Evolutionary conservation across 148 eudicot genomes (phyloP).

Genomic region (Spergularia marina): DNA sequence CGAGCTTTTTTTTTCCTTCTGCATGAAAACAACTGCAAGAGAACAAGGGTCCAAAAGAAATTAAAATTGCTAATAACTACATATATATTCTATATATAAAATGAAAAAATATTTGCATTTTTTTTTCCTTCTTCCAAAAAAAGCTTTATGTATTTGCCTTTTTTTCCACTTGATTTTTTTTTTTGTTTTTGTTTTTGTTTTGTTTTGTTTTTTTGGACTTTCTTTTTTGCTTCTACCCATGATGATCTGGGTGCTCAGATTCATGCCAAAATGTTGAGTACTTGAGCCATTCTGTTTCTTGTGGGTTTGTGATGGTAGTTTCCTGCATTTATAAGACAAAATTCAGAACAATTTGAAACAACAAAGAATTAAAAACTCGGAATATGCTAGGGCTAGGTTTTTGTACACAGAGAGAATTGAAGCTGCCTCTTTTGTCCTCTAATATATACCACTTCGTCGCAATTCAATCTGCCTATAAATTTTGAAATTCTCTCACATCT

Average conservation of each 20-base stretch:
- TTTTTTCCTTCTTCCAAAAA: too few species aligned
- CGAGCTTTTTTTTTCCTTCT: too few species aligned
- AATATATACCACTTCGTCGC: too few species aligned
- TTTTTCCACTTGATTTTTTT: not conserved
- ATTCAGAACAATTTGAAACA: not conserved
- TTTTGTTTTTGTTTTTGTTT: not conserved
- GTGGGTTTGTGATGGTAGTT: constrained; percentile 7
- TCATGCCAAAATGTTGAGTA: constrained; percentile 16
- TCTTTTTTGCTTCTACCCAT: constrained; percentile 8
- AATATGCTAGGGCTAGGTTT: constrained; percentile 6
- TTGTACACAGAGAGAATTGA: not conserved
- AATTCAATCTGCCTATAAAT: too few species aligned
- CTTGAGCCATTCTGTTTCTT: constrained; percentile 17
- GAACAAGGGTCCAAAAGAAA: too few species aligned
- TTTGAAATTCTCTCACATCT: too few species aligned
- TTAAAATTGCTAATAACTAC: too few species aligned
- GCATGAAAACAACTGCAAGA: too few species aligned
- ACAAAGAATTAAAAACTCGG: not conserved
- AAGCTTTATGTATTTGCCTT: not conserved
- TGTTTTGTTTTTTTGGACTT: not conserved
- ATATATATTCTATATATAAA: too few species aligned
- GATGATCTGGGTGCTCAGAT: constrained; percentile 7
- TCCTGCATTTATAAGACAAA: constrained; percentile 6
- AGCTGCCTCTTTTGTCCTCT: not conserved
- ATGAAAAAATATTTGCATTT: too few species aligned